Conservation (phyloP, 768 basidiomycete species). For the Rhizopogon rudus region DNA sequence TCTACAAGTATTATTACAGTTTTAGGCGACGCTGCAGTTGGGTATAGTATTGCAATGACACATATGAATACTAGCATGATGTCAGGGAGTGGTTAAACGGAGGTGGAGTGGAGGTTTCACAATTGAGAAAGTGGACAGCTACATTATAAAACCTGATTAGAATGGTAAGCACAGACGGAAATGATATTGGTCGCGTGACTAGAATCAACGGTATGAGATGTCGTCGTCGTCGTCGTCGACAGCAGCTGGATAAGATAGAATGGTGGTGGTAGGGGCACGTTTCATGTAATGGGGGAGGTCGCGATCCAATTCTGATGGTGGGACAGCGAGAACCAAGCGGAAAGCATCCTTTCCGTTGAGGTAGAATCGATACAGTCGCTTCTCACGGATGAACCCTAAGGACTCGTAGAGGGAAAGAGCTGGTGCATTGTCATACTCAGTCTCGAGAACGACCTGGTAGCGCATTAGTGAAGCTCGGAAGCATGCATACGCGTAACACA, state of each 20-base stretch:
- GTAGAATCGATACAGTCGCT: conserved; percentile 91
- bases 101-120: not conserved
- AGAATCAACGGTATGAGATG: not conserved
- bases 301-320: conserved; percentile 27
- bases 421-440: conserved; percentile 88
- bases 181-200: conserved; percentile 1
- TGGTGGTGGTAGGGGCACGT: conserved; percentile 10
- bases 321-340: conserved; percentile 65
- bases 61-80: not conserved
- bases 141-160: not conserved
- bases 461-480: not conserved
- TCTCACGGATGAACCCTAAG: conserved; percentile 94
- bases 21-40: not conserved
- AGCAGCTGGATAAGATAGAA: conserved; percentile 18
- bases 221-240: conserved; percentile 24
- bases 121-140: not conserved
- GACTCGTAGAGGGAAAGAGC: conserved; percentile 88
- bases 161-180: not conserved
- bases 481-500: conserved; percentile 31
- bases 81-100: not conserved
- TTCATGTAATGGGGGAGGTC: conserved; percentile 7
- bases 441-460: conserved; percentile 84
- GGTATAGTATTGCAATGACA: not conserved
- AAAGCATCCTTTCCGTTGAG: conserved; percentile 97
- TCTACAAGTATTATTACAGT: conserved; percentile 1